These are phyloP conservation scores for Datisca glomerata DNA, from an alignment of 306 rosid species.

Conservation along the genomic window DNA sequence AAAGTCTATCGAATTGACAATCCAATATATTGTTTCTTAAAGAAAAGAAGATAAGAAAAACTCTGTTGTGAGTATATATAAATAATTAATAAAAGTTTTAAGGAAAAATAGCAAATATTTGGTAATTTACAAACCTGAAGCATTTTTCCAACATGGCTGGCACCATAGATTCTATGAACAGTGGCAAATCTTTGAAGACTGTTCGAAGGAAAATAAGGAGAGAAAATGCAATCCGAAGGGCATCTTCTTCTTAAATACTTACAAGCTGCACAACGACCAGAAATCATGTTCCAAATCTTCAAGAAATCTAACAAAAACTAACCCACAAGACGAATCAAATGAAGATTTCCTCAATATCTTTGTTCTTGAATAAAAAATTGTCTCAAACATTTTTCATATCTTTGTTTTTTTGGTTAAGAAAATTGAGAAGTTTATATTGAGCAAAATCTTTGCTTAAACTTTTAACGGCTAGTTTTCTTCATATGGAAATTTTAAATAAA, in stretches of 20 bases:
- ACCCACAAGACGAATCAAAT: no score
- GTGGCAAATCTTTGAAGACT: slow-evolving; percentile 61
- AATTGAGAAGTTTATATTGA: no score
- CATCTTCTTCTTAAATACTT: slow-evolving; percentile 65
- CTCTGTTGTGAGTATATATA: no score
- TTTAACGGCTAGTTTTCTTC: slow-evolving; percentile 11
- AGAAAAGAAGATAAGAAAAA: no score
- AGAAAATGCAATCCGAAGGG: slow-evolving; percentile 56
- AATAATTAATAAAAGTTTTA: not conserved
- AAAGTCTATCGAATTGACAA: no score
- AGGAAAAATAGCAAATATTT: not conserved
- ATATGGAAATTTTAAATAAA: no score
- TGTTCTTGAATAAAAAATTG: no score
- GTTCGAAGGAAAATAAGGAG: slow-evolving; percentile 55
- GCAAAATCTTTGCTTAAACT: no score
- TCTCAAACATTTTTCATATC: slow-evolving; percentile 3
- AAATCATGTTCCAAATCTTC: slow-evolving; percentile 15
- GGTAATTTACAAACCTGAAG: slow-evolving; percentile 41
- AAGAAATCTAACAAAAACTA: slow-evolving; percentile 11
- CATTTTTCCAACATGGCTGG: slow-evolving; percentile 60
- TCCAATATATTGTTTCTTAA: no score
- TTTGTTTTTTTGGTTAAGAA: no score
- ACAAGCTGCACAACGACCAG: slow-evolving; percentile 60
- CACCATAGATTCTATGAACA: slow-evolving; percentile 71
- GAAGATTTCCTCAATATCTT: no score